Percentiles rank a stretch among this genome's conserved stretches.
Evolutionary conservation across 1,284 basidiomycete species (phyloP).

Genomic region (Mrakiaceae sp.): DNA sequence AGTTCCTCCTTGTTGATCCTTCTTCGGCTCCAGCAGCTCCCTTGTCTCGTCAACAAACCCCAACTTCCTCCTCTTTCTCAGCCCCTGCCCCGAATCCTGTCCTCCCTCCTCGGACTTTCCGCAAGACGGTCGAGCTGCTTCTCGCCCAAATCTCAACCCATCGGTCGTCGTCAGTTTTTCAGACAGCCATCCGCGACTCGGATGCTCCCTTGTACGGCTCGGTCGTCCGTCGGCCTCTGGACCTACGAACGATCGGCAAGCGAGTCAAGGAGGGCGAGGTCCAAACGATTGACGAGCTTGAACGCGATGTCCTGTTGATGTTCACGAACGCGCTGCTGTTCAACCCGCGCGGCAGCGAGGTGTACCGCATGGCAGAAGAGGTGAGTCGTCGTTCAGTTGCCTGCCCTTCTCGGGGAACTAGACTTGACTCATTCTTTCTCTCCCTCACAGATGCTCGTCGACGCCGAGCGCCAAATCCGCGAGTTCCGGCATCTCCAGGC

Average conservation of each 20-base stretch:
- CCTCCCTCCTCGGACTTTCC: constrained; percentile 50
- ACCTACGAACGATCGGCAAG: constrained; percentile 75
- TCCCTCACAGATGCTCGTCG: constrained; percentile 63
- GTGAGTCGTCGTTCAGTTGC: constrained; percentile 38
- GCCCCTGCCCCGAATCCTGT: constrained; percentile 24
- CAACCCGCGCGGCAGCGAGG: constrained; percentile 69
- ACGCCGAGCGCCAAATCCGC: constrained; percentile 63
- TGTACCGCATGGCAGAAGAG: constrained; percentile 79
- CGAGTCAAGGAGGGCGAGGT: constrained; percentile 72
- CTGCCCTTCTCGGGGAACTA: background rate
- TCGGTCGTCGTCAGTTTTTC: constrained; percentile 76
- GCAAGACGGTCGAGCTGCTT: constrained; percentile 65
- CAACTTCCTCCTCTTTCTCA: constrained; percentile 15
- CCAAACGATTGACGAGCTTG: constrained; percentile 67
- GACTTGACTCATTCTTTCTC: constrained; percentile 1
- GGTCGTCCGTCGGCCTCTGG: constrained; percentile 83
- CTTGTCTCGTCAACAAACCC: background rate
- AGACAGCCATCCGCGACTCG: constrained; percentile 72
- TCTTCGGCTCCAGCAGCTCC: background rate
- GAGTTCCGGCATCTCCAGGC: constrained; percentile 46
- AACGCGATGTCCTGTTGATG: constrained; percentile 80
- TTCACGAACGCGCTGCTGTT: constrained; percentile 96
- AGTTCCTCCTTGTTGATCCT: background rate
- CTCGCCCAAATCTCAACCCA: constrained; percentile 72
- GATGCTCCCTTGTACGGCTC: constrained; percentile 84